Percentiles rank a stretch among this genome's conserved stretches.
These are phyloP conservation scores for Arthrinium puccinioides DNA, from an alignment of 2,329 filamentous ascomycete species.

Conservation along the genomic window DNA sequence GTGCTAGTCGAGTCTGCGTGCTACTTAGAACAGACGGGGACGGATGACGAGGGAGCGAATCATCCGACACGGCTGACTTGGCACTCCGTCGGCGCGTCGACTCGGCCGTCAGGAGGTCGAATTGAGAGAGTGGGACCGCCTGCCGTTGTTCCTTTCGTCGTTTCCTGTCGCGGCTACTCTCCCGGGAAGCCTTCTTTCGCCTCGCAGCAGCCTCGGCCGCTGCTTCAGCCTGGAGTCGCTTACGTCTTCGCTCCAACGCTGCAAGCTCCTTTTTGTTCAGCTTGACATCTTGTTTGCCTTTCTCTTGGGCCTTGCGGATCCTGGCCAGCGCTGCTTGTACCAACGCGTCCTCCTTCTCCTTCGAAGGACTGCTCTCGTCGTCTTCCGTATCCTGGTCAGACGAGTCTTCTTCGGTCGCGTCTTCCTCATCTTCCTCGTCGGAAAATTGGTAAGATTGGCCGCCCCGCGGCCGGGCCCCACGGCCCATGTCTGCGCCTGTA, in stretches of 20 bases:
- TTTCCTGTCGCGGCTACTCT: conserved; percentile 27
- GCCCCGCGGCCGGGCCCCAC: conserved; percentile 31
- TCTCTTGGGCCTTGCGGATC: conserved; percentile 69
- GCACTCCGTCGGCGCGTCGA: conserved; percentile 27
- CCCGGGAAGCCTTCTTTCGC: conserved; percentile 49
- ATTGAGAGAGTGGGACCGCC: conserved; percentile 44
- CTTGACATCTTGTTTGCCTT: conserved; percentile 71
- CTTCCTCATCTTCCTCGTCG: conserved; percentile 43
- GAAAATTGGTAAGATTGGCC: conserved; percentile 27
- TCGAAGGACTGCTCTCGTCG: conserved; percentile 32
- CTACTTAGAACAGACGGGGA: conserved; percentile 29
- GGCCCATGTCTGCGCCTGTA: conserved; percentile 51
- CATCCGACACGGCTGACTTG: conserved; percentile 19
- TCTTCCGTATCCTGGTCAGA: conserved; percentile 37
- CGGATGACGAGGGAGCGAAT: conserved; percentile 29
- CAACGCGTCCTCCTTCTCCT: conserved; percentile 37
- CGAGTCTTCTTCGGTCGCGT: conserved; percentile 41
- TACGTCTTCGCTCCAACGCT: conserved; percentile 63
- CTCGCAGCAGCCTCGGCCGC: conserved; percentile 26
- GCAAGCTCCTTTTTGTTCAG: conserved; percentile 74
- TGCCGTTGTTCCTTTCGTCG: conserved; percentile 38
- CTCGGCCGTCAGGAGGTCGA: conserved; percentile 28
- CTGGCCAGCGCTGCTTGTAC: conserved; percentile 73
- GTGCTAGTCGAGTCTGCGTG: conserved; percentile 27
- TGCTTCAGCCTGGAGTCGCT: conserved; percentile 47